Base-by-base conservation (phyloP, 306 rosid species). In the Vigna hirtella region DNA sequence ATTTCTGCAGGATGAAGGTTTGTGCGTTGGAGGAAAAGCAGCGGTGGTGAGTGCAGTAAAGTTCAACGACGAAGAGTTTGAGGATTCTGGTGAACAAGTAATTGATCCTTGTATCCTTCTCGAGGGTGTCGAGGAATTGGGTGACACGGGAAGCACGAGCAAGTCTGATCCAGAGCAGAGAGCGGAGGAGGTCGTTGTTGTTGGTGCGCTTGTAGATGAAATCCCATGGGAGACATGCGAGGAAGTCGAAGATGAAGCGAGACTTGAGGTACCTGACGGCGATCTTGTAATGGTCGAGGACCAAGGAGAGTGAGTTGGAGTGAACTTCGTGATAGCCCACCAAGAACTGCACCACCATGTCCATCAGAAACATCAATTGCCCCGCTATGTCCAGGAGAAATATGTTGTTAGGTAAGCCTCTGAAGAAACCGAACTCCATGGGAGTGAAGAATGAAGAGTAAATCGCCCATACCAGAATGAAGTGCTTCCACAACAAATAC, bases 361-460 rank as follows among this genome's bases (percentile, higher is more conserved):
- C 95, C 7, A 90, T 0, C 52, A 90, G 88, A 61, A 90, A 90
- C 10, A 86, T 87, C 3, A 90, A 11, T 68, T 90, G 95, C 1
- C 95, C 92, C 1, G 85, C 89, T 6, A 84, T 85, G 86, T 90
- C 95, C 1, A 90, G 88, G 52, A 90, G 72, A 87, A 90, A 90
- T 18, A 90, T 87, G 10, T 90, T 36, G 63, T 88, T 76, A 2
- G 88, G 89, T 14, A 90, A 66, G 1, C 95, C 95, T 58, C 91
- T 53, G 85, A 90, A 88, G 89, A 90, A 90, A 9, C 91, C 95
- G 2, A 90, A 90, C 81, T 90, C 95, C 72, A 90, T 52, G 0
- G 95, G 92, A 1, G 95, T 90, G 89, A 90, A 88, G 84, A 90
- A 90, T 32, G 95, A 88, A 0, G 95, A 90, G 83, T 88, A 88